phyloP scores from a whole-genome alignment of 2,329 filamentous ascomycete genomes.

The Aureobasidium mangrovei region DNA sequence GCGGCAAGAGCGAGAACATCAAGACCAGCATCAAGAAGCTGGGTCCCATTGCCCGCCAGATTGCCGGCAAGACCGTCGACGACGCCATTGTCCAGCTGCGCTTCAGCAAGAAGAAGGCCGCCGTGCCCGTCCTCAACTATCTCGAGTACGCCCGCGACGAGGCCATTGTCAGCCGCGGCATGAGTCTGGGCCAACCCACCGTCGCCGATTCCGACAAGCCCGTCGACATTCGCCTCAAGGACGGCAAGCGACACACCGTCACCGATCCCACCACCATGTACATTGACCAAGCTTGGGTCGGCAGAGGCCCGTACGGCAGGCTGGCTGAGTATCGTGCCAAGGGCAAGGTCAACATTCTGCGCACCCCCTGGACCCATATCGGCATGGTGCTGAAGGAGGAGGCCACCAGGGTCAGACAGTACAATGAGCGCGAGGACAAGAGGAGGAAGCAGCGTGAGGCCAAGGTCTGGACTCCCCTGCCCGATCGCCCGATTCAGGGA shows the following conservation, averaged over 20 bases:
- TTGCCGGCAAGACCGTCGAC: constrained; percentile 85
- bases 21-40: constrained; percentile 91
- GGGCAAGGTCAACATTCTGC: constrained; percentile 59
- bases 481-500: constrained; percentile 72
- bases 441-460: constrained; percentile 62
- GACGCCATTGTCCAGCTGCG: constrained; percentile 92
- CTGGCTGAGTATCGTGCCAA: constrained; percentile 65
- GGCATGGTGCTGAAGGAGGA: constrained; percentile 83
- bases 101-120: constrained; percentile 89
- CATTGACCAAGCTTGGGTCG: constrained; percentile 88
- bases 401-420: constrained; percentile 73
- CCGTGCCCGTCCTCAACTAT: constrained; percentile 68
- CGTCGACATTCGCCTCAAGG: constrained; percentile 60
- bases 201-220: constrained; percentile 25
- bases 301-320: constrained; percentile 57
- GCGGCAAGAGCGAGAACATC: constrained; percentile 59
- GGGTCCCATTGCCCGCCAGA: constrained; percentile 74
- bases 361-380: constrained; percentile 67
- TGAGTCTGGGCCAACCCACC: constrained; percentile 55
- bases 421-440: constrained; percentile 69
- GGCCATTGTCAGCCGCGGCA: constrained; percentile 70
- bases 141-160: constrained; percentile 73
- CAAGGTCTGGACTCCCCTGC: constrained; percentile 79
- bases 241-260: constrained; percentile 63
- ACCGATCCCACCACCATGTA: constrained; percentile 75